phyloP scores from a whole-genome alignment of 768 basidiomycete genomes.

The Tricholoma flavovirens region DNA sequence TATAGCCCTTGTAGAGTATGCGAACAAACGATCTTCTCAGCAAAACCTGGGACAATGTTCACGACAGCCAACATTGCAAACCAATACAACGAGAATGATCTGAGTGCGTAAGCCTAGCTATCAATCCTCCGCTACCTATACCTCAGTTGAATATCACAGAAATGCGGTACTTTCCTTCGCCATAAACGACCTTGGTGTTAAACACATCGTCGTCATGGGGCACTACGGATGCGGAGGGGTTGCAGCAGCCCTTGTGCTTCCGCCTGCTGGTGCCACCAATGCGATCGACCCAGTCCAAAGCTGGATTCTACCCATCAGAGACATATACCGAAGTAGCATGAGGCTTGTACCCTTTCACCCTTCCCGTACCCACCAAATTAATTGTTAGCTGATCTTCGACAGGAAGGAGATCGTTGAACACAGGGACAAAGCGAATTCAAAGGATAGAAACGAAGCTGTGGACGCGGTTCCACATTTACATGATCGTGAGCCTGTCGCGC shows the following conservation, averaged over 20 bases:
- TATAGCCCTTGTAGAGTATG: conserved; percentile 17
- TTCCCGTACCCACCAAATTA: too few relatives aligned
- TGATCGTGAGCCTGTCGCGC: too few relatives aligned
- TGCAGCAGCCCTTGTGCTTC: too few relatives aligned
- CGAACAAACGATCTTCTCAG: conserved; percentile 33
- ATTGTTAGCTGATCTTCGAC: conserved; percentile 27
- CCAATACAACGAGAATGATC: conserved; percentile 31
- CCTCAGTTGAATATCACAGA: conserved; percentile 7
- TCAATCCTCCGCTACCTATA: background rate
- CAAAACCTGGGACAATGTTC: conserved; percentile 34
- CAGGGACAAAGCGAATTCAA: too few relatives aligned
- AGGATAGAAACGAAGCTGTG: background rate
- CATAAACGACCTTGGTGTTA: conserved; percentile 28
- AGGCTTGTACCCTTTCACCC: conserved; percentile 26
- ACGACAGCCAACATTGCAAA: conserved; percentile 36
- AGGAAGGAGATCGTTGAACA: conserved; percentile 19
- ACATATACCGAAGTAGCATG: conserved; percentile 28
- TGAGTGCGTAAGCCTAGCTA: conserved; percentile 33
- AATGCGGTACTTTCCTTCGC: conserved; percentile 35
- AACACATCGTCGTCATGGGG: conserved; percentile 38
- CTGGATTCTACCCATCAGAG: conserved; percentile 36
- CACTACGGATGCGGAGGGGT: conserved; percentile 41
- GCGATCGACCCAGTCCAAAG: conserved; percentile 30
- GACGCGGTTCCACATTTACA: background rate
- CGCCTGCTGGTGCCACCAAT: too few relatives aligned